phyloP scores from a whole-genome alignment of 2,329 filamentous ascomycete species.

The Pestalotiopsis sp. region DNA sequence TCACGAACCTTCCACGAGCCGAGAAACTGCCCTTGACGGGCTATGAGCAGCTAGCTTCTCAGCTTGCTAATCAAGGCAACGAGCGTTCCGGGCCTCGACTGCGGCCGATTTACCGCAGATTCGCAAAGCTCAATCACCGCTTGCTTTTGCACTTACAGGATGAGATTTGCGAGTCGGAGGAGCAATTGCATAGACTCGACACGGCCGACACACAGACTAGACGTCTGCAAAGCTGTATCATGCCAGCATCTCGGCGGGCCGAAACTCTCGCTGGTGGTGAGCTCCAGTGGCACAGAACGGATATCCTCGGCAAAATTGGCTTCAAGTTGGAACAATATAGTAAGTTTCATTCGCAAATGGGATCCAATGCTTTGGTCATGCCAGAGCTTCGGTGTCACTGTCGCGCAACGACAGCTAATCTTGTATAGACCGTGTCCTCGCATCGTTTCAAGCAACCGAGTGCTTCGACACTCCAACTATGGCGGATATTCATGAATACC shows the following conservation, averaged over 20 bases:
- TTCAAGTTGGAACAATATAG: constrained; percentile 69
- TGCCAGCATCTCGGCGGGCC: constrained; percentile 60
- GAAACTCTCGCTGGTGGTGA: constrained; percentile 56
- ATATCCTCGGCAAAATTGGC: constrained; percentile 62
- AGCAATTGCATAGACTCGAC: constrained; percentile 72
- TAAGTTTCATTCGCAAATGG: constrained; percentile 36
- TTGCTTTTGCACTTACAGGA: constrained; percentile 82
- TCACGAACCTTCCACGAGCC: constrained; percentile 37
- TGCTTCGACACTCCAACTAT: constrained; percentile 47
- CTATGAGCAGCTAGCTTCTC: constrained; percentile 63
- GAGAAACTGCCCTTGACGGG: constrained; percentile 51
- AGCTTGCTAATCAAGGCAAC: constrained; percentile 40
- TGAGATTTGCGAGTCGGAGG: constrained; percentile 78
- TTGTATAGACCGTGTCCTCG: constrained; percentile 54
- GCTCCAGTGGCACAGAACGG: constrained; percentile 59
- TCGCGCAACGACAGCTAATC: not conserved
- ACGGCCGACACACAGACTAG: constrained; percentile 50
- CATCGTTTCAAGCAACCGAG: constrained; percentile 56
- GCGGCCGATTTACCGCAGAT: constrained; percentile 76
- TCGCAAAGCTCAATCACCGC: constrained; percentile 79
- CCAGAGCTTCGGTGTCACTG: not conserved
- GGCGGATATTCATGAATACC: constrained; percentile 51
- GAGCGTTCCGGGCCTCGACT: constrained; percentile 21
- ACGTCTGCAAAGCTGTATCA: constrained; percentile 40
- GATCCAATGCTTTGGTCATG: not conserved